These are phyloP conservation scores for Backusella luteola DNA, from an alignment of 192 early-diverging fungal genomes.

Conservation along the genomic window DNA sequence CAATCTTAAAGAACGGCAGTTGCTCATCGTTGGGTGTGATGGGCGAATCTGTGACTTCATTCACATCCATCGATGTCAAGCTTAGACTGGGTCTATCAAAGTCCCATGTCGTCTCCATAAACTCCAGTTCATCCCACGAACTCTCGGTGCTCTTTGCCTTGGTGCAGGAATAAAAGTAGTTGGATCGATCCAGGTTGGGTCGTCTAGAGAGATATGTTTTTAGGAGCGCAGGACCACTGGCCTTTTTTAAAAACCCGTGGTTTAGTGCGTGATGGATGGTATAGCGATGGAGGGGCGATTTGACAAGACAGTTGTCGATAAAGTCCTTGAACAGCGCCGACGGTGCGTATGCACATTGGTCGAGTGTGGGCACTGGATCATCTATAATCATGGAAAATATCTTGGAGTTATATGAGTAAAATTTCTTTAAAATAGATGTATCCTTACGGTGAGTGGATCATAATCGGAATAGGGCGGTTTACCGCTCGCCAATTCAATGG, in stretches of 20 bases:
- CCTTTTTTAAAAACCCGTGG: conserved; percentile 24
- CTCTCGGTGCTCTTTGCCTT: neutral
- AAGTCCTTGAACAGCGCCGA: conserved; percentile 13
- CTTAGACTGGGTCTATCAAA: neutral
- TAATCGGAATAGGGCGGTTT: conserved; percentile 36
- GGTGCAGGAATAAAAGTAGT: neutral
- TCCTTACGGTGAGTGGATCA: conserved; percentile 27
- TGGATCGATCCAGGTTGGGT: conserved; percentile 6
- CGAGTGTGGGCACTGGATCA: conserved; percentile 15
- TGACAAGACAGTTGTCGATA: conserved; percentile 17
- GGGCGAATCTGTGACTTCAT: conserved; percentile 15
- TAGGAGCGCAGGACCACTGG: neutral
- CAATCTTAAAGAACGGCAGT: neutral
- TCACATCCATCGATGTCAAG: neutral
- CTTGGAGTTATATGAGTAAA: neutral
- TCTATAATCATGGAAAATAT: conserved; percentile 25
- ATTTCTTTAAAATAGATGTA: neutral
- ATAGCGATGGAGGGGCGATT: conserved; percentile 9
- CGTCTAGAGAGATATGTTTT: conserved; percentile 8
- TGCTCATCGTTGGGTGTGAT: conserved; percentile 17
- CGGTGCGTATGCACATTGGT: neutral
- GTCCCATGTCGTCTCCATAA: conserved; percentile 12
- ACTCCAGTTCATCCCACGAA: conserved; percentile 8
- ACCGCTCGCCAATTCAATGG: conserved; percentile 38
- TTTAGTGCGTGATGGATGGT: conserved; percentile 7